A percentile compares a stretch with the other conserved stretches of the same genome.
phyloP scores from a whole-genome alignment of 2,329 filamentous ascomycete species.

The Orbilia blumenaviensis region DNA sequence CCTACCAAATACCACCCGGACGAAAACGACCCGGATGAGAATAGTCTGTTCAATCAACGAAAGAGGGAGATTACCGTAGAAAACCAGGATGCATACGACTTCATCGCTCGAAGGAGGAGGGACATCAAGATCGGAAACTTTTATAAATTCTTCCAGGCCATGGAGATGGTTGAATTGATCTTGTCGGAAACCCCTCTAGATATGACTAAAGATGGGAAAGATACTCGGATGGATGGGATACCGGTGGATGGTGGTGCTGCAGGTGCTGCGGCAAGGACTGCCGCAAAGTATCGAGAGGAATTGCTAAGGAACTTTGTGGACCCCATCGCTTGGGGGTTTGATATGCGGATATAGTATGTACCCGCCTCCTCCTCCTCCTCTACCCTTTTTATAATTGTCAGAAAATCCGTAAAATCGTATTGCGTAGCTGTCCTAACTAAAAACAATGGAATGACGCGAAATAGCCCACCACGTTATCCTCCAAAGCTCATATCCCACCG shows the following conservation, averaged over 20 bases:
- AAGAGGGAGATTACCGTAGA: constrained; percentile 26
- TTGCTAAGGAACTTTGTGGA: constrained; percentile 38
- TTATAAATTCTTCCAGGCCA: constrained; percentile 46
- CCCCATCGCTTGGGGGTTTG: constrained; percentile 36
- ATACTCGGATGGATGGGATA: background rate
- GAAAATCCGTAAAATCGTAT: background rate
- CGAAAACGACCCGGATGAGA: constrained; percentile 28
- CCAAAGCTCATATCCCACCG: constrained; percentile 29
- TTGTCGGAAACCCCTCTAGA: constrained; percentile 7
- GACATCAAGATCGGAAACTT: constrained; percentile 52
- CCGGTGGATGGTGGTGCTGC: constrained; percentile 2
- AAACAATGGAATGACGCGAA: background rate
- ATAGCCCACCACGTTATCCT: constrained; percentile 30
- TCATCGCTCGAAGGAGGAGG: constrained; percentile 21
- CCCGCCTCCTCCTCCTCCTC: background rate
- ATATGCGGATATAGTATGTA: constrained; percentile 51
- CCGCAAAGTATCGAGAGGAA: constrained; percentile 43
- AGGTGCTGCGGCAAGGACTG: constrained; percentile 14
- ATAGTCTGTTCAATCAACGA: constrained; percentile 20
- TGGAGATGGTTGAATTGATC: constrained; percentile 43
- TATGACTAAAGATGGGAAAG: background rate
- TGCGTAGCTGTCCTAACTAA: background rate
- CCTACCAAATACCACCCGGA: constrained; percentile 45
- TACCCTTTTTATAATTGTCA: background rate
- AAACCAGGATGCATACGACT: constrained; percentile 47